These are phyloP conservation scores for Aspergillus udagawae DNA, from an alignment of 2,329 filamentous ascomycete genomes.

Conservation along the genomic window DNA sequence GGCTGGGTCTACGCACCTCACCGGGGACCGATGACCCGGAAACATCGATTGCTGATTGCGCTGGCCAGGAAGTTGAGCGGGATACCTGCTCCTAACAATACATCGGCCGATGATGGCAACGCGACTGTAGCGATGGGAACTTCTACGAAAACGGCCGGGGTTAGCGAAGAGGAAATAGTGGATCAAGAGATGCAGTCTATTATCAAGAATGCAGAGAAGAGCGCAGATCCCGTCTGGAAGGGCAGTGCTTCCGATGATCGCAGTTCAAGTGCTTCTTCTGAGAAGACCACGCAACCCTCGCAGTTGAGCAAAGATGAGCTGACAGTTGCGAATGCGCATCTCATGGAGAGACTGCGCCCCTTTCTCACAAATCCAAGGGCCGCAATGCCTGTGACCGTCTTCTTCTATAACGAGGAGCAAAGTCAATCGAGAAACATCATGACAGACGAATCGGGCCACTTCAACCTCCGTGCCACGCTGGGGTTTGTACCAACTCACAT, in stretches of 20 bases:
- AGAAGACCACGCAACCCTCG: conserved; percentile 25
- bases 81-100: conserved; percentile 62
- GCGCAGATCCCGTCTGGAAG: conserved; percentile 65
- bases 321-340: conserved; percentile 72
- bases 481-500: conserved; percentile 90
- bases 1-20: conserved; percentile 94
- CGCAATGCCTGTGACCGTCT: conserved; percentile 76
- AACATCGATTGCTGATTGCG: conserved; percentile 81
- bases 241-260: conserved; percentile 56
- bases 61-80: conserved; percentile 84
- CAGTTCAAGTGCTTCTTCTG: conserved; percentile 17
- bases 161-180: conserved; percentile 63
- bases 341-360: conserved; percentile 82
- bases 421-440: conserved; percentile 80
- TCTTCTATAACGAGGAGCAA: conserved; percentile 84
- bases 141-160: conserved; percentile 33
- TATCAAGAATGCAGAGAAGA: conserved; percentile 64
- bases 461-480: conserved; percentile 71
- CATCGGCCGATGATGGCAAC: conserved; percentile 25
- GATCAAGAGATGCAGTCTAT: conserved; percentile 73
- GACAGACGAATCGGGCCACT: conserved; percentile 88
- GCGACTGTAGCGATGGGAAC: conserved; percentile 3
- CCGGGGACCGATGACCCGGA: conserved; percentile 75
- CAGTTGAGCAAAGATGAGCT: conserved; percentile 71
- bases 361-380: conserved; percentile 83